Base-by-base conservation (phyloP, 345 rosid species). In the Stellera chamaejasme region DNA sequence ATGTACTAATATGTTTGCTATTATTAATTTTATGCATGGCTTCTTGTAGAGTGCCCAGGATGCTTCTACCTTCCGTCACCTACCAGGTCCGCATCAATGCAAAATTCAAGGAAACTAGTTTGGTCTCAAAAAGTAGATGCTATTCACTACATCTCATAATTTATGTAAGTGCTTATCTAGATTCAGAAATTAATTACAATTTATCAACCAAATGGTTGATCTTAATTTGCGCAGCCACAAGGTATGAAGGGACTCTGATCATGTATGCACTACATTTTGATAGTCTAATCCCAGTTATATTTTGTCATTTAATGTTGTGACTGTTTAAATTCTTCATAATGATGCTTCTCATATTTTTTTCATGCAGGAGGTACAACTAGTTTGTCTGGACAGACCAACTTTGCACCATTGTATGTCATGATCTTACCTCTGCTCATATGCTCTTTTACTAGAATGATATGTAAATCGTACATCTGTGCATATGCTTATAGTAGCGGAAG, bases 161-260 rank as follows among this genome's bases (percentile, higher is more conserved):
- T n/a, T n/a, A n/a, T n/a, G n/a, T n/a, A n/a, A n/a, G n/a, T n/a
- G n/a, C n/a, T n/a, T n/a, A n/a, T n/a, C n/a, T n/a, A n/a, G n/a
- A n/a, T n/a, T n/a, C n/a, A n/a, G n/a, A n/a, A n/a, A n/a, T n/a
- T n/a, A n/a, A n/a, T n/a, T n/a, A n/a, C n/a, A n/a, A n/a, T n/a
- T n/a, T n/a, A n/a, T n/a, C n/a, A n/a, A n/a, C n/a, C n/a, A n/a
- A n/a, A n/a, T n/a, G n/a, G n/a, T n/a, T n/a, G n/a, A n/a, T n/a
- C n/a, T n/a, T n/a, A n/a, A n/a, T 71, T 62, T 13, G 77, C 83
- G 61, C 89, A 70, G 74, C 51, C 78, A 4, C 90, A 74, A 74
- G 93, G 90, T 88, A 64, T 44, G 10, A n/a, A 55, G 46, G 23
- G 52, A 48, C 27, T 39, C 3, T 54, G 45, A 45, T 1, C 39